Conservation (phyloP, 768 basidiomycete genomes). For the Boletus tomentosulus region DNA sequence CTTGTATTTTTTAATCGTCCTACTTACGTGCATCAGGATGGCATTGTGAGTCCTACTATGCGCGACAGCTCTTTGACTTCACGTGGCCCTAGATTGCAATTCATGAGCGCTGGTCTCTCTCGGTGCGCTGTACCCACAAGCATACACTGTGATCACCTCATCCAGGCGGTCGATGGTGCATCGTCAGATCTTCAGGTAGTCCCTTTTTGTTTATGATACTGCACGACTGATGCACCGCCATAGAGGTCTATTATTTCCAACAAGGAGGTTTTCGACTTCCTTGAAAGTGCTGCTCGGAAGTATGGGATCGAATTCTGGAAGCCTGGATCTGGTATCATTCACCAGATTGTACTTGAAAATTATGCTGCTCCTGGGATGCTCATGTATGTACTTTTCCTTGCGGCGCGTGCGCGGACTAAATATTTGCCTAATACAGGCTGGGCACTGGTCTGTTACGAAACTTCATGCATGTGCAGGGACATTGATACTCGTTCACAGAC, state of each 20-base stretch:
- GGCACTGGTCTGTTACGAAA: constrained; percentile 60
- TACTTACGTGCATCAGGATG: constrained; percentile 53
- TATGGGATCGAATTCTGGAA: constrained; percentile 98
- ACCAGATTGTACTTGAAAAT: constrained; percentile 97
- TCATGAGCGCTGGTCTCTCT: constrained; percentile 92
- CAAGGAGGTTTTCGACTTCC: constrained; percentile 95
- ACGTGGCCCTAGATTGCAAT: constrained; percentile 65
- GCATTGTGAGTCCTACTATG: constrained; percentile 53
- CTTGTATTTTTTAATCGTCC: neutral
- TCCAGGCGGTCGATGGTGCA: constrained; percentile 90
- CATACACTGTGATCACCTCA: constrained; percentile 98
- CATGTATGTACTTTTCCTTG: constrained; percentile 50
- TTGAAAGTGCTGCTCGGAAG: constrained; percentile 86
- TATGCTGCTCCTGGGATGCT: constrained; percentile 95
- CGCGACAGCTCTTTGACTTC: constrained; percentile 1
- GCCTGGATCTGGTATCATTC: constrained; percentile 88
- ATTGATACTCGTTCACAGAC: constrained; percentile 44
- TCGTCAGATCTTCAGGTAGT: constrained; percentile 76
- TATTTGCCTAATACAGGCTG: constrained; percentile 46
- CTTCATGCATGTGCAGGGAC: neutral
- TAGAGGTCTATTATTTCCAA: constrained; percentile 84
- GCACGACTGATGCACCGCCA: neutral
- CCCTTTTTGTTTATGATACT: neutral
- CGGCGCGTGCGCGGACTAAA: neutral
- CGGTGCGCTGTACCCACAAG: constrained; percentile 83